Conservation (phyloP, 2,329 filamentous ascomycete species). For the Onygenales sp. region DNA sequence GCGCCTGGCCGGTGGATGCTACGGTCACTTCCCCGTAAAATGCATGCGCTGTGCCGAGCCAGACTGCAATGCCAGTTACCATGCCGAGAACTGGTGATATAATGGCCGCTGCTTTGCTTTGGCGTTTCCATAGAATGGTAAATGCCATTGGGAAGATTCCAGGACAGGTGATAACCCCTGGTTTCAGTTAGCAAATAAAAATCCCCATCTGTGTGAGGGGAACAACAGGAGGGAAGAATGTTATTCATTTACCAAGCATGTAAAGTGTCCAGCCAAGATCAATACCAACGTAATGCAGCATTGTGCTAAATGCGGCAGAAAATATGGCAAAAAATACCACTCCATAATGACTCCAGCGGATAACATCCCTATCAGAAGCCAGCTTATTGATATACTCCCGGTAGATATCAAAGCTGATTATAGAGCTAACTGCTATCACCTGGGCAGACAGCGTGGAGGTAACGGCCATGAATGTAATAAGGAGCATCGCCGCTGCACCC, state of each 20-base stretch:
- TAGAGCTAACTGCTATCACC: constrained; percentile 45
- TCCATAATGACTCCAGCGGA: constrained; percentile 43
- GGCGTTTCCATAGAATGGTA: constrained; percentile 43
- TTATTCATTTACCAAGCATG: constrained; percentile 33
- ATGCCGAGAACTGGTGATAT: constrained; percentile 43
- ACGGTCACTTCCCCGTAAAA: constrained; percentile 42
- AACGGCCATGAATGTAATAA: constrained; percentile 34
- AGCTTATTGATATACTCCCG: constrained; percentile 39
- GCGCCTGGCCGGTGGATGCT: constrained; percentile 37
- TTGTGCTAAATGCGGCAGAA: constrained; percentile 43
- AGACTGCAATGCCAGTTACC: constrained; percentile 42
- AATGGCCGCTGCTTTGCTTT: constrained; percentile 42
- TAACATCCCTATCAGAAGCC: constrained; percentile 41
- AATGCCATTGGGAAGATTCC: constrained; percentile 47
- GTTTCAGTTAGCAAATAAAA: background rate
- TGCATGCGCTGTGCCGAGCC: constrained; percentile 40
- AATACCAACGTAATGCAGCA: constrained; percentile 45
- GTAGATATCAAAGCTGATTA: constrained; percentile 47
- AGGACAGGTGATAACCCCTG: constrained; percentile 43
- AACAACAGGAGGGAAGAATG: no score
- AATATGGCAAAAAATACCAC: constrained; percentile 45
- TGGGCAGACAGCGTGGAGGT: constrained; percentile 43
- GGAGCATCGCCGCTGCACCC: constrained; percentile 26
- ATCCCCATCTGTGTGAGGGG: no score
- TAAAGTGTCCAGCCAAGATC: constrained; percentile 47